Evolutionary conservation across 148 eudicot species (phyloP), one percentile per base, ranked within the genome.

Genomic region (Tetragonia tetragonoides): DNA sequence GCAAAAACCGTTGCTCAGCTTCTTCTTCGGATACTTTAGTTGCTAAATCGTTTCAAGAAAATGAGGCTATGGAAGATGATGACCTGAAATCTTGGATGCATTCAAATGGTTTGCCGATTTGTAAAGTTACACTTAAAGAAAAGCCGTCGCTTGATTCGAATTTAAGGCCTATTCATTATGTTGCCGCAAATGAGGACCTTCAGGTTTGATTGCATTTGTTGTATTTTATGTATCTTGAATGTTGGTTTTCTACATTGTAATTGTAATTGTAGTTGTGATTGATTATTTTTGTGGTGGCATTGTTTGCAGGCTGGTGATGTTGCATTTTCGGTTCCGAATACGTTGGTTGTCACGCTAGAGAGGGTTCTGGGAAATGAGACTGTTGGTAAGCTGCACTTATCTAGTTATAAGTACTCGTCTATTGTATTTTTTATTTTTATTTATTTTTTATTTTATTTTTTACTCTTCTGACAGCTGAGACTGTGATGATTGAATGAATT

Each of bases 311-410:
- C 80, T 17, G 99, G 99, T 16, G 99, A 93, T 83, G 49, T 90
- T 79, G 99, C 95, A 24, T 93, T 95, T 86, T 89, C 95, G 24
- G 95, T 95, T 60, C 98, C 99, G 0, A 77, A 85, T 84, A 86
- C 94, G 5, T 82, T 95, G 91, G 90, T 95, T 10, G 99, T 95
- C 51, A 95, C 99, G 1, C 87, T 95, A 54, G 99, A 95, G 85
- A 89, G 97, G 76, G 99, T 95, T 63, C 75, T 95, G 85, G 99
- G 99, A n/a, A 95, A 93, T 44, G 98, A 95, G 79, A 90, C 87
- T 53, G 82, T 95, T 46, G 99, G 99, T 95, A 90, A 80, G 88
- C n/a, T 37, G 23, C 75, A 34, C 17, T 72, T 53, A 16, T 53
- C 44, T 39, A 17, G 53, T 17, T 37, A 59, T 4, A 11, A 17